Conservation (phyloP, 2,329 filamentous ascomycete species). For the Ophiostoma sp. region DNA sequence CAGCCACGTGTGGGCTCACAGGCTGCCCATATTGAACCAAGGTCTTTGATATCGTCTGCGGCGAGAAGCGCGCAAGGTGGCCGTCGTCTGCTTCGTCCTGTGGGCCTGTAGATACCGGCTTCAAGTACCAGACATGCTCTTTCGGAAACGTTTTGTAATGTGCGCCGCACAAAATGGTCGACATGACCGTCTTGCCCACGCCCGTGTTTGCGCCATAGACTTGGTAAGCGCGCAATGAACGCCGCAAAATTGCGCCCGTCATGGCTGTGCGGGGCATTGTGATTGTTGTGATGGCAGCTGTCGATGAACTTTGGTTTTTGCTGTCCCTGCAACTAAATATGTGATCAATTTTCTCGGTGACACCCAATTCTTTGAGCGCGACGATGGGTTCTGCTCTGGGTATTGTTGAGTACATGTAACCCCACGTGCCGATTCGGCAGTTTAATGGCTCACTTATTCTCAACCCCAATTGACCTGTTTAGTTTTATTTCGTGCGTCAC, state of each 20-base stretch:
- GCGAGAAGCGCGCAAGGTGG: constrained; percentile 22
- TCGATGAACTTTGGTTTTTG: too few species aligned
- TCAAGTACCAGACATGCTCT: constrained; percentile 58
- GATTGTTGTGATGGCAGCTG: background rate
- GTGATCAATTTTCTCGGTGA: too few species aligned
- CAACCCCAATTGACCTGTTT: too few species aligned
- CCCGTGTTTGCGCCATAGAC: constrained; percentile 82
- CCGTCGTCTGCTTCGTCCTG: constrained; percentile 42
- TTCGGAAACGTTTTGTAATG: constrained; percentile 49
- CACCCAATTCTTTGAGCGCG: too few species aligned
- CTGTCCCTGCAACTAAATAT: too few species aligned
- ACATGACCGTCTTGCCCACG: constrained; percentile 81
- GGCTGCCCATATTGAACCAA: constrained; percentile 72
- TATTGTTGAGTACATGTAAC: too few species aligned
- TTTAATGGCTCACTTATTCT: too few species aligned
- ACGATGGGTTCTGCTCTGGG: too few species aligned
- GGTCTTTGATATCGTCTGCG: constrained; percentile 2
- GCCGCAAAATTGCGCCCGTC: constrained; percentile 58
- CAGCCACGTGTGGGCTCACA: constrained; percentile 66
- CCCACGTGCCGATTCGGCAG: too few species aligned
- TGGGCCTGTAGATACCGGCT: constrained; percentile 79
- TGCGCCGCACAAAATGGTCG: constrained; percentile 68
- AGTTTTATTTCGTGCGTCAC: constrained; percentile 6
- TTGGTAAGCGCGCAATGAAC: constrained; percentile 68
- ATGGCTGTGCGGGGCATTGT: constrained; percentile 8